A percentile compares a stretch with the other conserved stretches of the same genome.
phyloP scores from a whole-genome alignment of 2,329 filamentous ascomycete genomes.

The Ophiosphaerella narmari region DNA sequence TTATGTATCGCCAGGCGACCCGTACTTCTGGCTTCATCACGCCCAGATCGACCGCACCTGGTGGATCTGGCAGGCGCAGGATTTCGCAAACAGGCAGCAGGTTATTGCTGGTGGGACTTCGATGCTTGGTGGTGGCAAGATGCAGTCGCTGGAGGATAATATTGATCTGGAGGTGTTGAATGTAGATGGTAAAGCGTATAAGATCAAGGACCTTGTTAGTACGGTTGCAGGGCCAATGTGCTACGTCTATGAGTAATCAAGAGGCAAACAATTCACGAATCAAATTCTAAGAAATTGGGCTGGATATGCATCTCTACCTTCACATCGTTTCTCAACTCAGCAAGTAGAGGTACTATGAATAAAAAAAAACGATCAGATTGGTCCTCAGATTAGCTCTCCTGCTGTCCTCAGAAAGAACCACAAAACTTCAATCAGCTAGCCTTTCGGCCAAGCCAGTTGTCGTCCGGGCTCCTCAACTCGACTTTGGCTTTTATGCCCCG shows the following conservation, averaged over 20 bases:
- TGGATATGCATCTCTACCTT: too few relatives aligned
- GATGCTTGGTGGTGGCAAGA: constrained; percentile 41
- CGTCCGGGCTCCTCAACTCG: constrained; percentile 33
- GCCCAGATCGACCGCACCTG: constrained; percentile 55
- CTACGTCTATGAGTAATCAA: constrained; percentile 49
- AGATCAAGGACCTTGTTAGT: constrained; percentile 52
- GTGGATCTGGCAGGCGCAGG: constrained; percentile 57
- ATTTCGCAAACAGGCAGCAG: constrained; percentile 46
- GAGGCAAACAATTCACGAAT: not conserved
- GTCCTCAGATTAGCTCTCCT: constrained; percentile 46
- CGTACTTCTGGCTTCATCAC: constrained; percentile 56
- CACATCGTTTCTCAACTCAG: too few relatives aligned
- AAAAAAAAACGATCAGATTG: constrained; percentile 2
- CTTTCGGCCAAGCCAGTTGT: constrained; percentile 14
- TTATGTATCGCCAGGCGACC: constrained; percentile 53
- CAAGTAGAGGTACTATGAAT: not conserved
- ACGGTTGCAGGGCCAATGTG: constrained; percentile 55
- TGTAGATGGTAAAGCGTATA: constrained; percentile 40
- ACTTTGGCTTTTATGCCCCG: constrained; percentile 43
- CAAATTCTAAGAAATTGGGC: not conserved
- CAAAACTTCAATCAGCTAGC: constrained; percentile 14
- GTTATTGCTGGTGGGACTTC: constrained; percentile 51
- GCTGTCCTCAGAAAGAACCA: constrained; percentile 39
- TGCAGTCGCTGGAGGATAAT: constrained; percentile 31
- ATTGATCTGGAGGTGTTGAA: constrained; percentile 49